Evolutionary conservation across 176 grass and related monocot species (phyloP).

Genomic region (Triticum urartu): DNA sequence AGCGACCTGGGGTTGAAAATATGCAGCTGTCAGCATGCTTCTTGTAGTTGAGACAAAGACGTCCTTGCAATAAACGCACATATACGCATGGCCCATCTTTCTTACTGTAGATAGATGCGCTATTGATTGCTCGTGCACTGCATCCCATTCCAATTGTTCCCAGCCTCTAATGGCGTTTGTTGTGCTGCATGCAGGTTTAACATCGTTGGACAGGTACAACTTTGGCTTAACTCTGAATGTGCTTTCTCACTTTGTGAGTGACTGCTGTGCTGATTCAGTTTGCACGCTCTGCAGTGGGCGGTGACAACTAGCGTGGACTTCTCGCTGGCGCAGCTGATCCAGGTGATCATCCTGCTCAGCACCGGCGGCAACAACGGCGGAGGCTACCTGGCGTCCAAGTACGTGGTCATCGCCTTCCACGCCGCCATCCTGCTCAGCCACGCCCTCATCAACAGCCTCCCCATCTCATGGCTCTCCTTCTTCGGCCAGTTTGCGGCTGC

Average conservation of each 20-base stretch:
- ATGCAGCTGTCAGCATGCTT: neutral
- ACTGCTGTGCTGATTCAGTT: constrained; percentile 8
- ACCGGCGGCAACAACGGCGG: constrained; percentile 77
- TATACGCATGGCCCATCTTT: neutral
- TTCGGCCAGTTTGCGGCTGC: constrained; percentile 83
- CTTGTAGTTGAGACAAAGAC: neutral
- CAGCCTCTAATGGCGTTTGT: neutral
- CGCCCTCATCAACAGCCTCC: constrained; percentile 85
- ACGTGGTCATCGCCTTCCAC: constrained; percentile 82
- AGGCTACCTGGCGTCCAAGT: constrained; percentile 90
- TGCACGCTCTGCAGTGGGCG: constrained; percentile 70
- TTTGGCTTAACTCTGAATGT: too few species aligned
- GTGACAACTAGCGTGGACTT: constrained; percentile 90
- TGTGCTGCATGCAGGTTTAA: constrained; percentile 72
- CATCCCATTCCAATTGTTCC: neutral
- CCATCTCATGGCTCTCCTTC: constrained; percentile 75
- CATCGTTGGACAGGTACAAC: constrained; percentile 83
- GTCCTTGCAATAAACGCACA: neutral
- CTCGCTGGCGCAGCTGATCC: constrained; percentile 83
- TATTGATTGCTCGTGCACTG: neutral
- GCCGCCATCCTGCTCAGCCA: constrained; percentile 75
- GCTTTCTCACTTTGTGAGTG: neutral
- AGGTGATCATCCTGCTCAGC: constrained; percentile 86
- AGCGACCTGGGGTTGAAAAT: neutral
- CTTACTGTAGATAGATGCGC: neutral